phyloP scores from a whole-genome alignment of 176 grass and related monocot species.

The Pontederia paniculata region DNA sequence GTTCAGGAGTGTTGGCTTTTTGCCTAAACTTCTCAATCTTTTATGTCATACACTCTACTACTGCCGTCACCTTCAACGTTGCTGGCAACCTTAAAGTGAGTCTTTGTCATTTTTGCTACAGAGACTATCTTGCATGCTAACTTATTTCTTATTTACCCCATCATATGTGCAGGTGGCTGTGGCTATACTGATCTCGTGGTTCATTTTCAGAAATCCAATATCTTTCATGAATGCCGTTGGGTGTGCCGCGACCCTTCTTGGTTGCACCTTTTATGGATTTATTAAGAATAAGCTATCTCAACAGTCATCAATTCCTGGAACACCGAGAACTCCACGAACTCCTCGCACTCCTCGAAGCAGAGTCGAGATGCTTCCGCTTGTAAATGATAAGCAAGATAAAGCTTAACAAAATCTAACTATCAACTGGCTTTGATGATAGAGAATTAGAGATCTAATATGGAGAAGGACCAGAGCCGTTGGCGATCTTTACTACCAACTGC shows the following conservation, averaged over 20 bases:
- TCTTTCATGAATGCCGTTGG: conserved; percentile 78
- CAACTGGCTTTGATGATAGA: too few species aligned
- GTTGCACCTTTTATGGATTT: conserved; percentile 94
- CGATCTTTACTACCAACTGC: too few species aligned
- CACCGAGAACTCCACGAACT: conserved; percentile 22
- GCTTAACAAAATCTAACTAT: conserved; percentile 16
- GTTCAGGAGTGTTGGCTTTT: conserved; percentile 75
- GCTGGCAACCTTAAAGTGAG: conserved; percentile 91
- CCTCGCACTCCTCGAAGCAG: conserved; percentile 22
- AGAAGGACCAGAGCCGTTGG: too few species aligned
- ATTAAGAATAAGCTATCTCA: conserved; percentile 64
- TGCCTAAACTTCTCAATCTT: conserved; percentile 99
- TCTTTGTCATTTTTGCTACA: background rate
- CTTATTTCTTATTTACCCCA: background rate
- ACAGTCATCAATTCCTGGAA: conserved; percentile 29
- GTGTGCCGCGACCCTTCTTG: conserved; percentile 64
- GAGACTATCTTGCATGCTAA: background rate
- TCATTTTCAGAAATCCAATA: conserved; percentile 89
- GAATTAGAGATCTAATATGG: too few species aligned
- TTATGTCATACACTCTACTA: conserved; percentile 96
- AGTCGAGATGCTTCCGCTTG: conserved; percentile 84
- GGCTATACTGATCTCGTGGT: conserved; percentile 77
- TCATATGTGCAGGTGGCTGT: conserved; percentile 64
- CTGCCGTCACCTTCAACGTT: conserved; percentile 93
- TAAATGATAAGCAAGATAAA: conserved; percentile 68